These are phyloP conservation scores for Hypoxylon sp. DNA, from an alignment of 2,329 filamentous ascomycete genomes.

Conservation along the genomic window DNA sequence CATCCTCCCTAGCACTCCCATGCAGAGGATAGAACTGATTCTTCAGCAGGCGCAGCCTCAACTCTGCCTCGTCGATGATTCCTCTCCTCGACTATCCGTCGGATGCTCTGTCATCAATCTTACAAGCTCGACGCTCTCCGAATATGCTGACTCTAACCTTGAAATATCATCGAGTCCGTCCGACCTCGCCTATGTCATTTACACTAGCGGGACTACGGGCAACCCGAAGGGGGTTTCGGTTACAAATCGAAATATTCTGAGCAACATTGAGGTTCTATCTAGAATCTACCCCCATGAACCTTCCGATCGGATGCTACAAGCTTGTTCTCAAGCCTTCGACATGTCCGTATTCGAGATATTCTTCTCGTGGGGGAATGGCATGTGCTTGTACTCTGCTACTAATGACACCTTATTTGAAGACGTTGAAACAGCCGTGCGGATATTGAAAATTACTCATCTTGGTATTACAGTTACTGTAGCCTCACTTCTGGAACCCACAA, in stretches of 20 bases:
- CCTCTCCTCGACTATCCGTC: constrained; percentile 31
- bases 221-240: constrained; percentile 84
- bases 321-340: constrained; percentile 88
- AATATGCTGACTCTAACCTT: constrained; percentile 57
- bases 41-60: constrained; percentile 70
- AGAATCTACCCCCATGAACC: constrained; percentile 73
- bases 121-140: constrained; percentile 47
- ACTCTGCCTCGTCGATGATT: constrained; percentile 61
- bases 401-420: constrained; percentile 83
- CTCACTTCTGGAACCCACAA: constrained; percentile 76
- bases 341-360: constrained; percentile 94
- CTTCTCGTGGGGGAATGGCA: constrained; percentile 83
- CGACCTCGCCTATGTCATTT: constrained; percentile 81
- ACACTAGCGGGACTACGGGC: constrained; percentile 87
- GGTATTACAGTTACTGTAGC: constrained; percentile 90
- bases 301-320: constrained; percentile 78
- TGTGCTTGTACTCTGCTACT: constrained; percentile 81
- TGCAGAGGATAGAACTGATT: constrained; percentile 72
- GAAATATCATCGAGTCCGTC: constrained; percentile 59
- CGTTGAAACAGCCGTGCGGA: constrained; percentile 76
- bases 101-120: constrained; percentile 55
- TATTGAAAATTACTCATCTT: constrained; percentile 79
- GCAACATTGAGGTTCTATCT: constrained; percentile 78
- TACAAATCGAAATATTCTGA: constrained; percentile 80
- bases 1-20: constrained; percentile 79